A percentile compares a stretch with the other conserved stretches of the same genome.
phyloP scores from a whole-genome alignment of 2,329 filamentous ascomycete genomes.

The Colletotrichum tamarilloi region DNA sequence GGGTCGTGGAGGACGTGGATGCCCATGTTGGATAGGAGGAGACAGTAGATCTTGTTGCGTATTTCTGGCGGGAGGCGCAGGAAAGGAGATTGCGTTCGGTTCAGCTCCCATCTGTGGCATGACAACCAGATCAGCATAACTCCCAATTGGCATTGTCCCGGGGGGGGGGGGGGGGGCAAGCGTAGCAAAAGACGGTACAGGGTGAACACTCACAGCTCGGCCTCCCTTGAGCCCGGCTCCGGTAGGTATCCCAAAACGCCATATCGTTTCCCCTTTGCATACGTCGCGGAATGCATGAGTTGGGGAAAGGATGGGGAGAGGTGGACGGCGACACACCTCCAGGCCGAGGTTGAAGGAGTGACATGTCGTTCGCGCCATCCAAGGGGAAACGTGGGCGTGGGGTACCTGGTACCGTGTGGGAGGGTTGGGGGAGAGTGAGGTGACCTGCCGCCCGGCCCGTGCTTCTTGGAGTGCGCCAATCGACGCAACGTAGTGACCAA shows the following conservation, averaged over 20 bases:
- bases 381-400: neutral
- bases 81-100: slow-evolving; percentile 27
- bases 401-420: neutral
- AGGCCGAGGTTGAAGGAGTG: slow-evolving; percentile 1
- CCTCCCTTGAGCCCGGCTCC: slow-evolving; percentile 26
- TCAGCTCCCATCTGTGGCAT: slow-evolving; percentile 26
- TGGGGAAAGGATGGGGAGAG: neutral
- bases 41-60: slow-evolving; percentile 39
- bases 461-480: neutral
- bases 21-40: slow-evolving; percentile 38
- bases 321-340: slow-evolving; percentile 3
- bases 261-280: slow-evolving; percentile 27
- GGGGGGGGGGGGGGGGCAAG: no score
- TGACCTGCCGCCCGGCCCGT: slow-evolving; percentile 2
- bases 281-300: slow-evolving; percentile 31
- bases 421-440: neutral
- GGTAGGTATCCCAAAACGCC: slow-evolving; percentile 32
- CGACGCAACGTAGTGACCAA: no score
- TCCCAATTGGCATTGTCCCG: neutral
- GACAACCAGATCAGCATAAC: neutral
- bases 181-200: neutral
- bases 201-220: slow-evolving; percentile 18
- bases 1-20: slow-evolving; percentile 38
- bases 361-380: slow-evolving; percentile 8
- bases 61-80: slow-evolving; percentile 42